Evolutionary conservation across 495 filamentous ascomycete species (phyloP).

Genomic region (Aspergillus sclerotiicarbonarius): DNA sequence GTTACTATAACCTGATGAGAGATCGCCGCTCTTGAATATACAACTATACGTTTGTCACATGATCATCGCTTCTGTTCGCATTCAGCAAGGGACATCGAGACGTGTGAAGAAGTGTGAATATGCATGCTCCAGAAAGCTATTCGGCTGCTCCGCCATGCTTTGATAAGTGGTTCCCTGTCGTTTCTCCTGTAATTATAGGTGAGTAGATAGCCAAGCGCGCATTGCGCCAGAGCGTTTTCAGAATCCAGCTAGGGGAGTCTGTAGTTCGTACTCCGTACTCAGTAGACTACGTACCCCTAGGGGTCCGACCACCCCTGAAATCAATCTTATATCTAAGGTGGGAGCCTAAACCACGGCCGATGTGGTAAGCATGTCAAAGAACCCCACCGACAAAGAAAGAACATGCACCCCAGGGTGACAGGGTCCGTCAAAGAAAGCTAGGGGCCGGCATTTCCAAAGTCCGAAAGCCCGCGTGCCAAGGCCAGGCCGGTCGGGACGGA

Average conservation of each 20-base stretch:
- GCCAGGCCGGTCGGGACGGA: not conserved
- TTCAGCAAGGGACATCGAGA: not conserved
- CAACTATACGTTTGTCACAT: conserved; percentile 18
- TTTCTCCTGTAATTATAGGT: too few relatives aligned
- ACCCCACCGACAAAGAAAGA: too few relatives aligned
- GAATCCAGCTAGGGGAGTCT: not conserved
- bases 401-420: too few relatives aligned
- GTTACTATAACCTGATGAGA: conserved; percentile 40
- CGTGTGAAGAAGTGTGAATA: not conserved
- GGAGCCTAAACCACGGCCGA: too few relatives aligned
- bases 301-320: not conserved
- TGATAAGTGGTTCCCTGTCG: too few relatives aligned
- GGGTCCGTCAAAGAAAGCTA: not conserved
- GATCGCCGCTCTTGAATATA: conserved; percentile 44
- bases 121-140: too few relatives aligned
- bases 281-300: not conserved
- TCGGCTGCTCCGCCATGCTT: too few relatives aligned
- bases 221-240: conserved; percentile 2
- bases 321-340: too few relatives aligned
- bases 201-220: not conserved
- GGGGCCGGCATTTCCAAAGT: not conserved
- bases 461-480: not conserved
- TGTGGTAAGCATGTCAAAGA: too few relatives aligned
- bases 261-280: not conserved
- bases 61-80: not conserved